Evolutionary conservation across 345 rosid species (phyloP).

Genomic region (Salix caprea): DNA sequence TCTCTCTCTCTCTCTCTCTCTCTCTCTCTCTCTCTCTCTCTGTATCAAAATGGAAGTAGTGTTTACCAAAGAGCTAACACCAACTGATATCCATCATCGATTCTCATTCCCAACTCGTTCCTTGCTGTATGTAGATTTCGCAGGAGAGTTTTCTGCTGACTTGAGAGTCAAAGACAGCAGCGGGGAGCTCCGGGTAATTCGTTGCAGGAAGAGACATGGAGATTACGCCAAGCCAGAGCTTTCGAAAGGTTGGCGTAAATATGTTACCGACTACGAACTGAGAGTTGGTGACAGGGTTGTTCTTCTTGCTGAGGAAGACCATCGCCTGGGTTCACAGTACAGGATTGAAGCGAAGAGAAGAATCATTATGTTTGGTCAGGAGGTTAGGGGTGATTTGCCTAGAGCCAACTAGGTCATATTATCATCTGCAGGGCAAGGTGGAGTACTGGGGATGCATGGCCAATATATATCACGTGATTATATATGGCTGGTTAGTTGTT

Average conservation of each 20-base stretch:
- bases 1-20: no score
- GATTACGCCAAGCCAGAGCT: neutral
- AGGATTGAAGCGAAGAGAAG: neutral
- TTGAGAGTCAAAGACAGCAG: neutral
- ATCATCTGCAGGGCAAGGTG: no score
- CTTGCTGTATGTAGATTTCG: neutral
- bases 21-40: no score
- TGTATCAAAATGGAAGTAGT: no score
- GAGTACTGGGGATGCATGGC: neutral
- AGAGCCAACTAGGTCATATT: neutral
- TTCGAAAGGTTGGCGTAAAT: neutral
- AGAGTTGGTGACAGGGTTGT: neutral
- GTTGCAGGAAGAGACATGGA: neutral
- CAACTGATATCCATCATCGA: no score
- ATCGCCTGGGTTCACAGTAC: neutral
- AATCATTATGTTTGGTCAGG: neutral
- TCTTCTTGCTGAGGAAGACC: neutral
- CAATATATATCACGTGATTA: neutral
- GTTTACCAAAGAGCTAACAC: no score
- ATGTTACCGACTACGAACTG: neutral
- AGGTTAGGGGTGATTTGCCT: neutral
- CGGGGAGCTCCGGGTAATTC: neutral
- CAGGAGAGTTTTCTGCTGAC: neutral
- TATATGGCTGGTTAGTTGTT: no score
- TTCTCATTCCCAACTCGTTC: no score